phyloP scores from a whole-genome alignment of 2,329 filamentous ascomycete genomes.

The Cordyceps fumosorosea region DNA sequence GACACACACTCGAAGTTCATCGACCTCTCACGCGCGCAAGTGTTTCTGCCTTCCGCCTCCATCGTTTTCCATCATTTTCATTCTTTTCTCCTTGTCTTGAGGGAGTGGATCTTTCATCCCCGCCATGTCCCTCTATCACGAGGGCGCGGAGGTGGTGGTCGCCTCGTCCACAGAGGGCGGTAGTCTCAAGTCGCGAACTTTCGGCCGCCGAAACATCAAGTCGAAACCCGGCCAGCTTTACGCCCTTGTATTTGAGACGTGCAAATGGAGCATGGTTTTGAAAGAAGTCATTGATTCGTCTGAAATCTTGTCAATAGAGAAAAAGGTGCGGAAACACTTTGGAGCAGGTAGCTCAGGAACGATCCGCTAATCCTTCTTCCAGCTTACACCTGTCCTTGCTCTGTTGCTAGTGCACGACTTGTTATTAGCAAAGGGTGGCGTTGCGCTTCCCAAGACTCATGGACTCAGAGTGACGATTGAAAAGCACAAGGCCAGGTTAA shows the following conservation, averaged over 20 bases:
- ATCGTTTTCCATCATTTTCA: not conserved
- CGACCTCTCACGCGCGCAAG: not conserved
- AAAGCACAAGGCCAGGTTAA: conserved; percentile 73
- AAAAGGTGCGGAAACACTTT: conserved; percentile 55
- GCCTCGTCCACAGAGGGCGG: conserved; percentile 52
- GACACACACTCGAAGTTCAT: not conserved
- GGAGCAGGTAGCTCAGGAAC: not conserved
- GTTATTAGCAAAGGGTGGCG: conserved; percentile 71
- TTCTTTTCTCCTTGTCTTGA: not conserved
- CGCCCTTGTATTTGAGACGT: conserved; percentile 76
- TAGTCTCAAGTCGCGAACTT: conserved; percentile 82
- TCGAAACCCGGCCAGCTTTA: conserved; percentile 77
- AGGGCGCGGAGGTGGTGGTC: conserved; percentile 70
- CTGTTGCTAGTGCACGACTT: conserved; percentile 83
- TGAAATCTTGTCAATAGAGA: conserved; percentile 69
- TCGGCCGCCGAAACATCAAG: conserved; percentile 65
- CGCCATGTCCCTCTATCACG: conserved; percentile 88
- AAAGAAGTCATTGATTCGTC: conserved; percentile 85
- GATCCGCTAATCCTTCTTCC: conserved; percentile 15
- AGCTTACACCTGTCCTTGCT: conserved; percentile 76
- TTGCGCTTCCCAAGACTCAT: conserved; percentile 74
- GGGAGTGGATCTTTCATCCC: not conserved
- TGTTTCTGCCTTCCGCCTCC: not conserved
- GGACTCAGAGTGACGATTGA: conserved; percentile 69
- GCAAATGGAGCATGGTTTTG: conserved; percentile 83